Base-by-base conservation (phyloP, 441 rosid genomes). In the Arabidopsis lyrata region DNA sequence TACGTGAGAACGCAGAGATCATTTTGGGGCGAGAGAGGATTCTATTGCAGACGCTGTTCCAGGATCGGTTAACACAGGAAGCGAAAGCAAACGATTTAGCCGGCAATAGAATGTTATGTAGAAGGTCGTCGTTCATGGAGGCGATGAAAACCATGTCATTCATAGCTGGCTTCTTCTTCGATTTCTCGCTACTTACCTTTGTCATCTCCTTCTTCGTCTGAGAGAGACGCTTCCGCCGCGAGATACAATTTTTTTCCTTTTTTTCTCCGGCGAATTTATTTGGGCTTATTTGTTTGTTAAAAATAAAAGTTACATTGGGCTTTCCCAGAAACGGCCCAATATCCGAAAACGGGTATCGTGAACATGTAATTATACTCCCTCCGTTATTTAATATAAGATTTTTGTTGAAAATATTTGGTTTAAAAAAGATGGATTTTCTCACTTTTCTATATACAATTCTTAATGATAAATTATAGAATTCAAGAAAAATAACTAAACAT, bases 1-100 rank as follows among this genome's bases (percentile, higher is more conserved):
- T 73, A 62, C 77, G 75, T 32, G 95, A 85, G 76, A 86, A 76
- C 60, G 97, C 91, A 35, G 95, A 83, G 9, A 82, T 78, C 35
- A 91, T 81, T 79, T 85, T 89, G 4, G 97, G 97, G 11, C 77
- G 77, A 63, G 85, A 79, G 16, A 91, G 82, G 78, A 86, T 80
- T 18, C 75, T 79, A 52, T 59, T 64, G 69, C 85, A 88, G 66
- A 78, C 76, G 49, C 53, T 59, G 78, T 67, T 78, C 94, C 92
- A 91, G 4, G 83, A 76, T 72, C 81, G 81, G 83, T 71, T 83
- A 44, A 91, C 95, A 65, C 91, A 80, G 0, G 90, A 84, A 8
- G 91, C 92, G 31, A 86, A 84, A 12, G 89, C 88, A 15, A 91
- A 84, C 1, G 89, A 82, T 34, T 22, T 16, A 12, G 92, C 91